Evolutionary conservation across 2,329 filamentous ascomycete genomes (phyloP).

Genomic region (Talaromyces atroroseus): DNA sequence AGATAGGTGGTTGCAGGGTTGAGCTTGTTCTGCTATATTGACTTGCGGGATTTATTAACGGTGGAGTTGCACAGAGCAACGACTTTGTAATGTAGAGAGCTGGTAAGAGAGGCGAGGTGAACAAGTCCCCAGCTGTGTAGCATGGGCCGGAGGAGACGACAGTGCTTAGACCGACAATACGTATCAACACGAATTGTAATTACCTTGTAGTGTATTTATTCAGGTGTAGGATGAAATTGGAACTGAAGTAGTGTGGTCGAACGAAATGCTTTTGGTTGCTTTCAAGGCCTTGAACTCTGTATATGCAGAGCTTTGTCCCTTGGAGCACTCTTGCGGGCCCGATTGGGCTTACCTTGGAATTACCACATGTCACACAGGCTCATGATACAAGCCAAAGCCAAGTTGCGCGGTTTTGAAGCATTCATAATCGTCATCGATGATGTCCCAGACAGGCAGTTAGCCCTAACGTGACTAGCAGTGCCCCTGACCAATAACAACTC

Average conservation of each 20-base stretch:
- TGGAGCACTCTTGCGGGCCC: not conserved
- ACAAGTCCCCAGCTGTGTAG: constrained; percentile 9
- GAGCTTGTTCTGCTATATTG: constrained; percentile 11
- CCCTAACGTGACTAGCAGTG: not conserved
- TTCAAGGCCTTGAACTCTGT: not conserved
- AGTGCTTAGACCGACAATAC: constrained; percentile 7
- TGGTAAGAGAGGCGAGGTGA: constrained; percentile 5
- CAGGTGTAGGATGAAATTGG: not conserved
- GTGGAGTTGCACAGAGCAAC: constrained; percentile 12
- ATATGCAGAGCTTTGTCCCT: not conserved
- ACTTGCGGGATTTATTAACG: constrained; percentile 8
- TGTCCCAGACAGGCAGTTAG: not conserved
- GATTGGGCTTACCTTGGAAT: not conserved
- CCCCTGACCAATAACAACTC: too few species aligned
- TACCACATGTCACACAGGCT: not conserved
- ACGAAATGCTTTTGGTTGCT: not conserved
- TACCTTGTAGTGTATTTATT: not conserved
- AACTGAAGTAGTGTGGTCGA: not conserved
- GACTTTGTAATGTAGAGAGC: constrained; percentile 11
- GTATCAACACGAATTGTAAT: constrained; percentile 13
- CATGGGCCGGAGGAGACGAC: not conserved
- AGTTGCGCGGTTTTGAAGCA: too few species aligned
- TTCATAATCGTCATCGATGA: too few species aligned
- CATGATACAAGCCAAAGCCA: not conserved
- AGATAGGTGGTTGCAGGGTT: constrained; percentile 4